Evolutionary conservation across 768 basidiomycete species (phyloP).

Genomic region (Amanita fuliginea): DNA sequence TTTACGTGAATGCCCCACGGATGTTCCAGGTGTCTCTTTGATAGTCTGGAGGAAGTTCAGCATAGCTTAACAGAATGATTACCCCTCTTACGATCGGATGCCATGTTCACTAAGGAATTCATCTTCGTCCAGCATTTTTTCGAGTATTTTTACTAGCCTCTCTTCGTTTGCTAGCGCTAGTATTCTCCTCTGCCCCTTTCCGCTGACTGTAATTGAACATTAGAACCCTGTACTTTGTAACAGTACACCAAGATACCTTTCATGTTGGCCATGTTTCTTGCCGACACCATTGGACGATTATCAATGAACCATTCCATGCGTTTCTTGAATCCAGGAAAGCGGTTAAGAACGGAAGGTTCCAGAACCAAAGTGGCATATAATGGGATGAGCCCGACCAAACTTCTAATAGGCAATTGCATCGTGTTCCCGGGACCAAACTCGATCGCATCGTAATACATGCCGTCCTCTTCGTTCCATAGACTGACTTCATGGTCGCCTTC

Average conservation of each 20-base stretch:
- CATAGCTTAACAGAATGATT: background rate
- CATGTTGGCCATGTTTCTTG: slow-evolving; percentile 95
- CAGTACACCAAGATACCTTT: slow-evolving; percentile 38
- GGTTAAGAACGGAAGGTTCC: slow-evolving; percentile 80
- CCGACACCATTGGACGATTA: slow-evolving; percentile 79
- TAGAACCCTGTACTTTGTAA: background rate
- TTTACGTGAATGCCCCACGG: slow-evolving; percentile 96
- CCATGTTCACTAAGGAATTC: slow-evolving; percentile 96
- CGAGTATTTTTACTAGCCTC: slow-evolving; percentile 73
- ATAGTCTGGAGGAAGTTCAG: slow-evolving; percentile 43
- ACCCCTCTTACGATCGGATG: slow-evolving; percentile 73
- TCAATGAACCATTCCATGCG: slow-evolving; percentile 98
- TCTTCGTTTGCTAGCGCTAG: slow-evolving; percentile 91
- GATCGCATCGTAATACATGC: slow-evolving; percentile 98
- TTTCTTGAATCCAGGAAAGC: slow-evolving; percentile 97
- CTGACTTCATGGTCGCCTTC: slow-evolving; percentile 68
- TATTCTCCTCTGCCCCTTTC: slow-evolving; percentile 78
- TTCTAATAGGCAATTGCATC: slow-evolving; percentile 88
- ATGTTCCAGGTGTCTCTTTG: slow-evolving; percentile 79
- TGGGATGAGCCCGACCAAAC: slow-evolving; percentile 95
- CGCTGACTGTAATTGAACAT: slow-evolving; percentile 25
- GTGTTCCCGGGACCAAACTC: slow-evolving; percentile 72
- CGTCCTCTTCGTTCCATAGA: slow-evolving; percentile 94
- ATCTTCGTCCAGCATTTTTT: slow-evolving; percentile 95
- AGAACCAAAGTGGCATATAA: slow-evolving; percentile 91